These are phyloP conservation scores for Moniliophthora roreri DNA, from an alignment of 1,284 basidiomycete genomes.

Conservation along the genomic window DNA sequence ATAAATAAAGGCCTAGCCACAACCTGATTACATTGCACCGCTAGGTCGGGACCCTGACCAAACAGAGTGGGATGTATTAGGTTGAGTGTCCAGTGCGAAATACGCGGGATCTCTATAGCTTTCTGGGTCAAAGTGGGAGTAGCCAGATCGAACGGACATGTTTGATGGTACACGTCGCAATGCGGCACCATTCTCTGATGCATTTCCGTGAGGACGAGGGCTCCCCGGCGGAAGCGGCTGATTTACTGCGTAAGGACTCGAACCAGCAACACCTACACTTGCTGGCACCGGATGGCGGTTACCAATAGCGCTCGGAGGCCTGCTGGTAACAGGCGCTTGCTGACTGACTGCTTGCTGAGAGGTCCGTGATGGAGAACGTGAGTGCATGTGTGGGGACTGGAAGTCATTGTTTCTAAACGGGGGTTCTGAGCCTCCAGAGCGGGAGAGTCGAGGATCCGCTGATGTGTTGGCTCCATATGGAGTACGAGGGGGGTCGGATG, in stretches of 20 bases:
- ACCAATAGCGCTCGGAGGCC: too few relatives aligned
- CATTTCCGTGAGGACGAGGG: not conserved
- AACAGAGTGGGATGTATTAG: not conserved
- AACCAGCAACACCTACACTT: too few relatives aligned
- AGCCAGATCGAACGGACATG: conserved; percentile 30
- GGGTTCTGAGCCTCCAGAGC: not conserved
- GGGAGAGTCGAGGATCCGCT: not conserved
- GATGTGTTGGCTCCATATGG: not conserved
- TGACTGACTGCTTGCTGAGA: not conserved
- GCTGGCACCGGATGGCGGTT: too few relatives aligned
- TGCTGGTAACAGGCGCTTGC: too few relatives aligned
- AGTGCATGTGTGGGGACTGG: not conserved
- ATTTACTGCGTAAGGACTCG: too few relatives aligned
- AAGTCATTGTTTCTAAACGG: not conserved
- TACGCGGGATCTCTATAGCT: conserved; percentile 35
- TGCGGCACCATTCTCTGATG: not conserved
- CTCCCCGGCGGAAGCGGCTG: not conserved
- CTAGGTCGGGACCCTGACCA: not conserved
- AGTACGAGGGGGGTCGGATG: not conserved
- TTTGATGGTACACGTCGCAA: conserved; percentile 28
- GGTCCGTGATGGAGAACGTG: not conserved
- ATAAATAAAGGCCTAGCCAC: too few relatives aligned
- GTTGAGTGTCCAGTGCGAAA: conserved; percentile 2
- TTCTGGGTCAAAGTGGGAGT: conserved; percentile 29
- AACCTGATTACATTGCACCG: too few relatives aligned